phyloP scores from a whole-genome alignment of 73 alveolate genomes.

The Tetrahymena elliotti region DNA sequence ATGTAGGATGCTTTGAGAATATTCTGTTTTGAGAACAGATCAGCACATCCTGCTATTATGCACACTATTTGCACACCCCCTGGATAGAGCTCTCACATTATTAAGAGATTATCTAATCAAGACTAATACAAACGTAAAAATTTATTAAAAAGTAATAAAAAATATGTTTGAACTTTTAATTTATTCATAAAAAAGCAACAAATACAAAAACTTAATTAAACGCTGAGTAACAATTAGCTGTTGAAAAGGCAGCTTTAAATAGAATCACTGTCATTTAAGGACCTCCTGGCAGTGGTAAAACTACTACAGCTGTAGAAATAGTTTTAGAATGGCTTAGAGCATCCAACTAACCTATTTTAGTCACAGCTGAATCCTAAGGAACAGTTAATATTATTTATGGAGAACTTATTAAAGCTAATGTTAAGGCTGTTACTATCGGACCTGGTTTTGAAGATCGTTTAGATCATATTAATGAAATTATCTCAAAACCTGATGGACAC shows the following conservation, averaged over 20 bases:
- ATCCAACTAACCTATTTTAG: background rate
- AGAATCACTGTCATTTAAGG: background rate
- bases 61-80: background rate
- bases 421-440: background rate
- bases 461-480: background rate
- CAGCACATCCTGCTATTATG: background rate
- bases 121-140: background rate
- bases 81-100: background rate
- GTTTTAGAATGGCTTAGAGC: background rate
- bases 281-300: background rate
- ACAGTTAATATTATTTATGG: background rate
- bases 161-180: background rate
- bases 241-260: background rate
- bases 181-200: background rate
- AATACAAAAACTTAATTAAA: background rate
- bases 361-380: background rate
- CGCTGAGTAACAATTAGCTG: background rate
- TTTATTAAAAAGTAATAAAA: too few relatives aligned
- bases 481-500: background rate
- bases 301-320: background rate
- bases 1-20: background rate
- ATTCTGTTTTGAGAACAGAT: background rate
- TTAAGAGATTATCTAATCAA: background rate
- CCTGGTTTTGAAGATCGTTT: background rate
- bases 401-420: background rate